phyloP scores from a whole-genome alignment of 495 filamentous ascomycete genomes.

The Trichoderma virens region DNA sequence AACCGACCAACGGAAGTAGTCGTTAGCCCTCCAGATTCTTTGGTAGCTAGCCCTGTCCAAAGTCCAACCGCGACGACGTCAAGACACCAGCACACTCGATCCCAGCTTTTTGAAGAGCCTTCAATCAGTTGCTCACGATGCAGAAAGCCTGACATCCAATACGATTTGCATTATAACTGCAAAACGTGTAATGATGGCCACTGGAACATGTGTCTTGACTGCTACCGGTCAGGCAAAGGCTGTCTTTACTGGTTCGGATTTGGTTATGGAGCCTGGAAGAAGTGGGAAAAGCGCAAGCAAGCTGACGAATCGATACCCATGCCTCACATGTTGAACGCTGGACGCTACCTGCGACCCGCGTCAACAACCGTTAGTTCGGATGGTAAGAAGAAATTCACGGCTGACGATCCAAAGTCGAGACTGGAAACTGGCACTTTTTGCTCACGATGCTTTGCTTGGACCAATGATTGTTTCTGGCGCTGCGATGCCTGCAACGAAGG shows the following conservation, averaged over 20 bases:
- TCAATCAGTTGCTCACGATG: constrained; percentile 65
- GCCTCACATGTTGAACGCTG: constrained; percentile 61
- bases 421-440: constrained; percentile 82
- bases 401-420: constrained; percentile 54
- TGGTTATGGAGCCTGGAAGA: constrained; percentile 50
- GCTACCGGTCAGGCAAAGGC: constrained; percentile 65
- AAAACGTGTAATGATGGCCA: constrained; percentile 55
- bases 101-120: constrained; percentile 57
- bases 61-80: constrained; percentile 13
- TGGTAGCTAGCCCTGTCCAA: neutral
- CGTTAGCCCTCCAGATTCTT: neutral
- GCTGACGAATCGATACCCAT: constrained; percentile 28
- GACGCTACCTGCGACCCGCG: constrained; percentile 56
- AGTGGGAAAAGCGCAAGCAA: constrained; percentile 39
- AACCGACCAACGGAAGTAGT: neutral
- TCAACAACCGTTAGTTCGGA: constrained; percentile 37
- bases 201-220: constrained; percentile 70
- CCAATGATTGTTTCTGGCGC: constrained; percentile 77
- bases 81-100: constrained; percentile 23
- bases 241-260: constrained; percentile 78
- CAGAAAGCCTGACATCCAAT: constrained; percentile 58
- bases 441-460: constrained; percentile 57
- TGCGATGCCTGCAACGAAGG: constrained; percentile 79
- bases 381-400: constrained; percentile 45
- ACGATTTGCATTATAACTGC: constrained; percentile 77